phyloP scores from a whole-genome alignment of 2,329 filamentous ascomycete genomes.

The Aspergillus sp. region DNA sequence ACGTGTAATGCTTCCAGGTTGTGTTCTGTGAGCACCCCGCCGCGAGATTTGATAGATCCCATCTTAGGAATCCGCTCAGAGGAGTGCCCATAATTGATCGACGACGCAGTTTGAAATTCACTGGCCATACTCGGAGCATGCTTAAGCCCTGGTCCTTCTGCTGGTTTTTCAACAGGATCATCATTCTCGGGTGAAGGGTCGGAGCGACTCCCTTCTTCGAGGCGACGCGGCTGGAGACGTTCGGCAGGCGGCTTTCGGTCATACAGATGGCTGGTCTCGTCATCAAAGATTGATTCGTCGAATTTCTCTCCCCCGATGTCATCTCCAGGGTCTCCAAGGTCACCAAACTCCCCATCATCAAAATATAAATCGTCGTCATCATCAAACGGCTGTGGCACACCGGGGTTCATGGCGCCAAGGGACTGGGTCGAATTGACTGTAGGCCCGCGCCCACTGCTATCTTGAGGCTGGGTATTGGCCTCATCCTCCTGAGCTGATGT shows the following conservation, averaged over 20 bases:
- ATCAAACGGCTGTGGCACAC: slow-evolving; percentile 6
- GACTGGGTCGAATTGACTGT: slow-evolving; percentile 1
- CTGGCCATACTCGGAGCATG: slow-evolving; percentile 29
- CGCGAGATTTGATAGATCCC: slow-evolving; percentile 28
- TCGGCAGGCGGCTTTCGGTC: slow-evolving; percentile 23
- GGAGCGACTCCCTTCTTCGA: slow-evolving; percentile 1
- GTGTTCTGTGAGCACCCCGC: slow-evolving; percentile 41
- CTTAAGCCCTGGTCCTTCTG: slow-evolving; percentile 14
- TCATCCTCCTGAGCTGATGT: background rate
- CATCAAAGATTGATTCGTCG: slow-evolving; percentile 42
- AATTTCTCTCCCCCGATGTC: slow-evolving; percentile 26
- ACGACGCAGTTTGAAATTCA: slow-evolving; percentile 16
- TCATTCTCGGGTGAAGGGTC: slow-evolving; percentile 9
- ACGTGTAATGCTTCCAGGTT: slow-evolving; percentile 68
- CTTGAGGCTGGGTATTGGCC: background rate
- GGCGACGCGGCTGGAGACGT: slow-evolving; percentile 6
- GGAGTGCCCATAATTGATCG: slow-evolving; percentile 15
- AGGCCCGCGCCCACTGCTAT: slow-evolving; percentile 1
- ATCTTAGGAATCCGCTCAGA: slow-evolving; percentile 17
- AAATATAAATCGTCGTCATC: slow-evolving; percentile 37
- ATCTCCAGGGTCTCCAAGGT: slow-evolving; percentile 22
- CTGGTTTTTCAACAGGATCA: slow-evolving; percentile 2
- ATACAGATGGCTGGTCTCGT: slow-evolving; percentile 36
- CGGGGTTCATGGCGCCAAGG: slow-evolving; percentile 1
- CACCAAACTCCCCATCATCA: slow-evolving; percentile 39